A percentile compares a stretch with the other conserved stretches of the same genome.
Conservation (phyloP, 192 early-diverging fungal genomes). For the Chytriomyces sp. region DNA sequence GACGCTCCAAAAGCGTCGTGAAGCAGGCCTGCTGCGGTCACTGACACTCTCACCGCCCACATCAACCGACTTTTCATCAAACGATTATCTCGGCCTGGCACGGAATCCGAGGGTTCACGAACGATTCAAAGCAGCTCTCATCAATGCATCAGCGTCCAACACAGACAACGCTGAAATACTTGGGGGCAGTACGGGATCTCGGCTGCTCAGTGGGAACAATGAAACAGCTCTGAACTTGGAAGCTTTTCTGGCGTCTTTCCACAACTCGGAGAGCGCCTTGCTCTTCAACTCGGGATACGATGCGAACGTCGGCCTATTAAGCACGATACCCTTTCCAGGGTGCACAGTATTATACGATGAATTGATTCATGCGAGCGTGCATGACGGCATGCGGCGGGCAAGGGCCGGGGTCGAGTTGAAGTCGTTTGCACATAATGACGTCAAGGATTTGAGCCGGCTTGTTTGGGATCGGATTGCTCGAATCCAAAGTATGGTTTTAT, state of each 20-base stretch:
- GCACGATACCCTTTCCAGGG: constrained; percentile 65
- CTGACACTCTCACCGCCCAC: constrained; percentile 4
- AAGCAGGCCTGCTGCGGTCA: constrained; percentile 10
- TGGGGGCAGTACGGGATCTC: constrained; percentile 70
- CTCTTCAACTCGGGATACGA: constrained; percentile 89
- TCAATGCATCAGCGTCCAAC: not conserved
- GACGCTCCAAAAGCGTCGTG: constrained; percentile 1
- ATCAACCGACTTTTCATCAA: constrained; percentile 74
- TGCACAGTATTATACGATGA: constrained; percentile 76
- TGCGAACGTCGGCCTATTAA: constrained; percentile 76
- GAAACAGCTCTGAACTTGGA: constrained; percentile 68
- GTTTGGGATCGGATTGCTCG: constrained; percentile 21
- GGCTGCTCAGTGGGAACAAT: constrained; percentile 77
- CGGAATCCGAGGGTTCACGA: constrained; percentile 51
- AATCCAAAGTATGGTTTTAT: constrained; percentile 1
- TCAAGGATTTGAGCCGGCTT: constrained; percentile 53
- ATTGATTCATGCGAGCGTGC: constrained; percentile 80
- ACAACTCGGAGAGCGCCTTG: constrained; percentile 66
- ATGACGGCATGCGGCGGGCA: constrained; percentile 73
- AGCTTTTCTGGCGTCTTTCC: constrained; percentile 63
- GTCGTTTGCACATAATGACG: constrained; percentile 72
- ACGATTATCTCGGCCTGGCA: constrained; percentile 81
- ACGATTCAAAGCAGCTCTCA: constrained; percentile 55
- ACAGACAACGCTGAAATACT: not conserved
- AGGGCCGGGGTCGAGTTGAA: constrained; percentile 38